phyloP scores from a whole-genome alignment of 306 rosid genomes.

The Rosa multiflora region DNA sequence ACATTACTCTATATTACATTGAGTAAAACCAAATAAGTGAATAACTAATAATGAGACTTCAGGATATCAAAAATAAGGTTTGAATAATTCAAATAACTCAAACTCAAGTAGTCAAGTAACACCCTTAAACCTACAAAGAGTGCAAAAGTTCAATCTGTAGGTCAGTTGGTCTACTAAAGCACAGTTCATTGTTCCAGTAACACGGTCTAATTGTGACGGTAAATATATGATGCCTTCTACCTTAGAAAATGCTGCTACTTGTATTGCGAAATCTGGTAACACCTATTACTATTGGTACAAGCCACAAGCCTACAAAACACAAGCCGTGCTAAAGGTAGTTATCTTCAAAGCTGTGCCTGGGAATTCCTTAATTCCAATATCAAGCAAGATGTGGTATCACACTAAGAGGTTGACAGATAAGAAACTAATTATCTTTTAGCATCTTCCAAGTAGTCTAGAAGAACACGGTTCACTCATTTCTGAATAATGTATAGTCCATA shows the following conservation, averaged over 20 bases:
- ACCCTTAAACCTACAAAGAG: too few species aligned
- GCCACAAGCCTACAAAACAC: not conserved
- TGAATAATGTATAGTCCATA: too few species aligned
- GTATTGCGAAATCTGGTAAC: not conserved
- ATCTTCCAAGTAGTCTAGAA: not conserved
- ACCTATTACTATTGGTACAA: not conserved
- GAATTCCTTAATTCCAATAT: not conserved
- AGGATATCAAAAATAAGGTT: too few species aligned
- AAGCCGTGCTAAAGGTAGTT: not conserved
- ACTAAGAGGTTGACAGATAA: not conserved
- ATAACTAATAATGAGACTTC: too few species aligned
- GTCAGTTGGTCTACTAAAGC: not conserved
- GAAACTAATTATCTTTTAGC: not conserved
- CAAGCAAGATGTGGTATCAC: not conserved
- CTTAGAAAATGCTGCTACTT: not conserved
- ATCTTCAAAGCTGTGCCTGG: not conserved
- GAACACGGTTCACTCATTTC: not conserved
- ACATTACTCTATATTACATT: too few species aligned
- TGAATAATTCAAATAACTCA: too few species aligned
- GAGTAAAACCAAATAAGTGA: too few species aligned
- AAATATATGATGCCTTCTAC: too few species aligned
- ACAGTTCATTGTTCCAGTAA: not conserved
- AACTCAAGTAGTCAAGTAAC: too few species aligned
- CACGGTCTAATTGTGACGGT: not conserved
- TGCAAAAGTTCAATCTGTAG: not conserved